Evolutionary conservation across 1,284 basidiomycete species (phyloP), one percentile per base, ranked within the genome.

Genomic region (Pseudozyma hubeiensis): DNA sequence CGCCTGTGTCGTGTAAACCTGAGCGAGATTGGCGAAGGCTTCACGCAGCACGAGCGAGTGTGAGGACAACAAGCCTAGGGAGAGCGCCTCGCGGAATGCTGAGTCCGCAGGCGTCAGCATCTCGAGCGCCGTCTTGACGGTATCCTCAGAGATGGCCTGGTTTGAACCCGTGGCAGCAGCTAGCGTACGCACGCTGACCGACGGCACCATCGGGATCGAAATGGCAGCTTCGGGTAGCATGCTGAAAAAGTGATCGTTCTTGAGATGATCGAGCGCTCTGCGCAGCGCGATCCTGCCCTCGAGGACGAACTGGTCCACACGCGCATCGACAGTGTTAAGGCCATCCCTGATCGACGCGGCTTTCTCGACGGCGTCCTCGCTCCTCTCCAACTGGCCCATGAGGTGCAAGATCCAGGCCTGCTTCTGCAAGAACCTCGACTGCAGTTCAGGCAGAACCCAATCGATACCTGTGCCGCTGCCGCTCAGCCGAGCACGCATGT

Each of bases 211-310:
- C 9, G 80, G 80, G 30, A 81, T 59, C 7, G 75, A 79, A 17
- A 78, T 65, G 39, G 80, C 78, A 8, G 74, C 66, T 40, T 82
- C 81, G 7, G 81, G 74, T 14, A 82, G 70, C 69, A 79, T 68
- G 59, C 76, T 78, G 56, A 75, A 73, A 30, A 80, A 66, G 49
- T 71, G 74, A 48, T 82, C 80, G 14, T 41, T 57, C 35, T 73
- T 62, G 43, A 82, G 66, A 47, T 69, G 59, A 7, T 73, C 54
- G n/a, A 73, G 61, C 8, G 73, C 63, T 37, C 64, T 58, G 11
- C 70, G 56, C 24, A 79, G 44, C 5, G 76, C 61, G 40, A 79
- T 66, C 19, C 66, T 64, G 34, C 75, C 77, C 33, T 71, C 56
- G 19, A 75, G 46, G 16, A 78, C 54, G 46, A 63, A 61, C 11